phyloP scores from a whole-genome alignment of 2,329 filamentous ascomycete genomes.

The Monosporascus cannonballus region DNA sequence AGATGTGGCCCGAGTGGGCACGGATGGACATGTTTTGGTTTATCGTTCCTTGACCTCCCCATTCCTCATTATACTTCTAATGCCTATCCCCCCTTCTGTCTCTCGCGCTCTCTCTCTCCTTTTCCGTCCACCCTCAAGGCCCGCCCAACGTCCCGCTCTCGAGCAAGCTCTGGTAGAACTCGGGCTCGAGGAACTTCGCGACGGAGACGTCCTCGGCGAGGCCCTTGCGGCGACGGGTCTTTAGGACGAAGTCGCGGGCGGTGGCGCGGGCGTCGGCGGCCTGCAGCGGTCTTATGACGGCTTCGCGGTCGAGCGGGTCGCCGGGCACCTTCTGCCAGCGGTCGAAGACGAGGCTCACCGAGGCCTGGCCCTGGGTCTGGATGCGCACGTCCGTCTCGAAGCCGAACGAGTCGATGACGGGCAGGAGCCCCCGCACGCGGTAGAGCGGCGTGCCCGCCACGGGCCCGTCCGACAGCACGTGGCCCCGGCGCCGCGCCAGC shows the following conservation, averaged over 20 bases:
- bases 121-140: conserved; percentile 5
- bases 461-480: conserved; percentile 89
- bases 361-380: conserved; percentile 88
- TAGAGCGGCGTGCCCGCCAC: conserved; percentile 94
- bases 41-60: too few species aligned
- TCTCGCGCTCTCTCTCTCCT: background rate
- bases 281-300: conserved; percentile 77
- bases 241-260: conserved; percentile 91
- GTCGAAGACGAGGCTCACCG: conserved; percentile 88
- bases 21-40: too few species aligned
- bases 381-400: conserved; percentile 97
- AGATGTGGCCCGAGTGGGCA: too few species aligned
- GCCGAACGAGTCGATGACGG: conserved; percentile 94
- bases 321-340: conserved; percentile 94
- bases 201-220: conserved; percentile 93
- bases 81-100: background rate
- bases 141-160: conserved; percentile 78
- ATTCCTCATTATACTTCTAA: background rate
- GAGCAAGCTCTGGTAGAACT: conserved; percentile 81
- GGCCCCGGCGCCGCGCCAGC: conserved; percentile 78
- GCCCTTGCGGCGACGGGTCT: conserved; percentile 89
- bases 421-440: conserved; percentile 82
- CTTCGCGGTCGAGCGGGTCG: conserved; percentile 84
- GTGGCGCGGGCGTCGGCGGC: conserved; percentile 84
- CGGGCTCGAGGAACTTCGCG: conserved; percentile 92